These are phyloP conservation scores for Salmacisia buchloeana DNA, from an alignment of 1,284 basidiomycete genomes.

Conservation along the genomic window DNA sequence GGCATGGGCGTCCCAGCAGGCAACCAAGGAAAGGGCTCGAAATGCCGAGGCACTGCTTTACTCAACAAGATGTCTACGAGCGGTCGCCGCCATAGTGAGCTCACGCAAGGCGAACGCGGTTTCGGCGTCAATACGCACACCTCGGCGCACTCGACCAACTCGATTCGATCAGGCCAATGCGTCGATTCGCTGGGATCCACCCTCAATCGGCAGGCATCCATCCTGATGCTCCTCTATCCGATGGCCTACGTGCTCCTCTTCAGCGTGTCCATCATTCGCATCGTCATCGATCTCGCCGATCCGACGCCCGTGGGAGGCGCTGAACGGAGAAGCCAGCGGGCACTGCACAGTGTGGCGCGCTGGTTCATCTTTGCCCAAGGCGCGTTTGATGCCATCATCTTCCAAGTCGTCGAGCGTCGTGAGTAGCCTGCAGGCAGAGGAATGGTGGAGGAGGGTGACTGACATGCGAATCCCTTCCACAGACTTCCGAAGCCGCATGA, in stretches of 20 bases:
- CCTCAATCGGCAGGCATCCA: conserved; percentile 35
- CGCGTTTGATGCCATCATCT: conserved; percentile 37
- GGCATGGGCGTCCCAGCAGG: too few species aligned
- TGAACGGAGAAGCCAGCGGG: conserved; percentile 19
- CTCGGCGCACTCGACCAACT: background rate
- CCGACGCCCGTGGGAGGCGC: conserved; percentile 8
- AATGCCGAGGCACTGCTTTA: too few species aligned
- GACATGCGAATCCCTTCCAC: background rate
- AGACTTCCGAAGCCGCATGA: conserved; percentile 33
- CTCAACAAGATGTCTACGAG: too few species aligned
- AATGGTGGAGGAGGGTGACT: background rate
- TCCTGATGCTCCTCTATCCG: conserved; percentile 37
- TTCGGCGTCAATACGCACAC: background rate
- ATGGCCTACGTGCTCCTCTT: conserved; percentile 35
- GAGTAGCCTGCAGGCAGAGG: background rate
- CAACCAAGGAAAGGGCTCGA: too few species aligned
- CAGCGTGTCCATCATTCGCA: conserved; percentile 31
- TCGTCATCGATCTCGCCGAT: conserved; percentile 28
- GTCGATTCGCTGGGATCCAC: conserved; percentile 39
- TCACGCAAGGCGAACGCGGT: background rate
- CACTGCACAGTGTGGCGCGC: conserved; percentile 24
- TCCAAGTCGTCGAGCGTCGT: conserved; percentile 37
- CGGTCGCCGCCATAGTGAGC: background rate
- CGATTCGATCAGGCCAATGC: conserved; percentile 10
- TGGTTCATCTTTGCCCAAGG: conserved; percentile 45